These are phyloP conservation scores for Fusarium ambrosium DNA, from an alignment of 2,329 filamentous ascomycete genomes.

Conservation along the genomic window DNA sequence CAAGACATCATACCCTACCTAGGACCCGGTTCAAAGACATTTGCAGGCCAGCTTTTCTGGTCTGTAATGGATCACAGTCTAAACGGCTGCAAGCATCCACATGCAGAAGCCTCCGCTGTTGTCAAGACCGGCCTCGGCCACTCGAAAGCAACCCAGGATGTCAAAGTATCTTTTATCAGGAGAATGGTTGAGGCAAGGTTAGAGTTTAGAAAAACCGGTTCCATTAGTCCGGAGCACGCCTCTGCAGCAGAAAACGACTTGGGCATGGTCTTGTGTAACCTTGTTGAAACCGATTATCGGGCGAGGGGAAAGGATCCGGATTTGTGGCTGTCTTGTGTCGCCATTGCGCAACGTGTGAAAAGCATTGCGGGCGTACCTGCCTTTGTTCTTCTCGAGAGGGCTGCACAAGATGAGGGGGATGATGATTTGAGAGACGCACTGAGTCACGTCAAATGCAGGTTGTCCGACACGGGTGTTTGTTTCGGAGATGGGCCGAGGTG, in stretches of 20 bases:
- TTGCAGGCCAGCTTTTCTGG: constrained; percentile 34
- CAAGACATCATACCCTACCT: constrained; percentile 35
- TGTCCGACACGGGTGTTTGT: constrained; percentile 27
- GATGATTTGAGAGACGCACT: background rate
- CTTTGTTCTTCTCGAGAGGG: constrained; percentile 19
- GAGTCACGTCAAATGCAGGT: constrained; percentile 4
- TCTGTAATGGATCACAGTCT: constrained; percentile 28
- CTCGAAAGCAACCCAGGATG: constrained; percentile 13
- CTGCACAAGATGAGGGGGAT: constrained; percentile 1
- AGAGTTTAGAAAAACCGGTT: constrained; percentile 23
- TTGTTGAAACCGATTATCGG: constrained; percentile 23
- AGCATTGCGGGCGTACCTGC: background rate
- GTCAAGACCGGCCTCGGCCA: constrained; percentile 20
- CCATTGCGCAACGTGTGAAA: constrained; percentile 20
- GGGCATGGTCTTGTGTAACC: constrained; percentile 10
- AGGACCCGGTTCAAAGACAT: constrained; percentile 15
- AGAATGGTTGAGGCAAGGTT: constrained; percentile 31
- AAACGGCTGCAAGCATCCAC: constrained; percentile 3
- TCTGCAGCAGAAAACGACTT: constrained; percentile 28
- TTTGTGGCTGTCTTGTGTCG: constrained; percentile 23
- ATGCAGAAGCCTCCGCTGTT: constrained; percentile 1
- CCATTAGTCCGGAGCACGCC: constrained; percentile 19
- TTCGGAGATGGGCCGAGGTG: constrained; percentile 35
- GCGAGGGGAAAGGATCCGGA: constrained; percentile 13
- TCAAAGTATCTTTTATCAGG: constrained; percentile 17